Base-by-base conservation (phyloP, 148 eudicot species). In the Diospyros kaki region DNA sequence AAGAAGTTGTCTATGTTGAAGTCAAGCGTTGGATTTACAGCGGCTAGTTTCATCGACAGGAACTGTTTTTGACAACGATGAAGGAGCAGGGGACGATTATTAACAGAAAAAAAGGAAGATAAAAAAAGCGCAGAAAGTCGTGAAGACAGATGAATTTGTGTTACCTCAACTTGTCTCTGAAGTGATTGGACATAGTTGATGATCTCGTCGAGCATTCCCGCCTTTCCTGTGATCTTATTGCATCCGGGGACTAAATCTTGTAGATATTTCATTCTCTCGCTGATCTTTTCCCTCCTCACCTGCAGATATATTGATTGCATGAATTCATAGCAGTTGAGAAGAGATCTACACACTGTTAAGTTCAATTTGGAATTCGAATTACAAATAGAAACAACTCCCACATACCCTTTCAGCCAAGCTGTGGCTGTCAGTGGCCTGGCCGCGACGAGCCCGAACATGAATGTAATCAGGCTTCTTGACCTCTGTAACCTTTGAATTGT, bases 401-500 rank as follows among this genome's bases (percentile, higher is more conserved):
- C 52, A 79, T 78, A 92, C 97, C 80, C 98, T 89, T 87, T 95
- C 98, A 44, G 98, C 97, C 81, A 95, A 82, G 86, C 98, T 95
- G 75, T 95, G 99, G 90, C 97, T 95, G 76, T 95, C 99, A 55
- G 99, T 95, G 69, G 99, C 99, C 76, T 95, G 98, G 64, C 98
- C 98, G 55, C 97, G 96, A 28, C 97, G 92, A 44, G 98, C 98
- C 43, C 98, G 85, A 53, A 95, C 98, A 72, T 95, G 98, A 73
- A 95, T 95, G 80, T 92, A 95, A 79, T 95, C 98, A 3, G 81
- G 82, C 72, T 94, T 91, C 61, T 86, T 82, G 40, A 72, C 83
- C 67, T 90, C 95, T 0, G 90, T 79, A 28, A 81, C 80, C 79
- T 89, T 87, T 5, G 94, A 88, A 66, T 86, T 85, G 53, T 88